phyloP scores from a whole-genome alignment of 2,329 filamentous ascomycete genomes.

The Aspergillus pseudoterreus region DNA sequence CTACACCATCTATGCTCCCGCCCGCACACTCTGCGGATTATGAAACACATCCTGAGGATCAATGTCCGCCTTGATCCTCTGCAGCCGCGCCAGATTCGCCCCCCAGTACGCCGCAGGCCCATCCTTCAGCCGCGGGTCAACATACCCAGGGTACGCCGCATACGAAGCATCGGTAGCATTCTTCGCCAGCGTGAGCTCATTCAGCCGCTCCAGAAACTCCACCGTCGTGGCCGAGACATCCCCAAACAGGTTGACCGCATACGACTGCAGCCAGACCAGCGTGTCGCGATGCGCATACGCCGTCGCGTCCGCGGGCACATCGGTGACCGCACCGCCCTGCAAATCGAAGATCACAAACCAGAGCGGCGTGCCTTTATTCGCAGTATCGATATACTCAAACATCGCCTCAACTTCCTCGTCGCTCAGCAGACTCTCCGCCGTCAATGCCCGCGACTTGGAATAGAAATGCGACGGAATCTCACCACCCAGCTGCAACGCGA shows the following conservation, averaged over 20 bases:
- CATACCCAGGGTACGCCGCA: slow-evolving; percentile 65
- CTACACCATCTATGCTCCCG: neutral
- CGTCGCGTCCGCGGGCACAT: slow-evolving; percentile 53
- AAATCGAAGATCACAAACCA: slow-evolving; percentile 62
- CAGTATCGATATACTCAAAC: slow-evolving; percentile 52
- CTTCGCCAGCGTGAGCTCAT: slow-evolving; percentile 34
- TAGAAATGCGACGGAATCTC: slow-evolving; percentile 53
- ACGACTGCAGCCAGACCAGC: slow-evolving; percentile 60
- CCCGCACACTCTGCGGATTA: slow-evolving; percentile 52
- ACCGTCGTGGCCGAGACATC: slow-evolving; percentile 43
- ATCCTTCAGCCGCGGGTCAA: slow-evolving; percentile 50
- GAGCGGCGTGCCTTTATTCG: slow-evolving; percentile 49
- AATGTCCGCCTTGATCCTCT: slow-evolving; percentile 49
- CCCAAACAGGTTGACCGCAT: slow-evolving; percentile 50
- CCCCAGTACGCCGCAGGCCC: slow-evolving; percentile 56
- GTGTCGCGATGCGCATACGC: slow-evolving; percentile 62
- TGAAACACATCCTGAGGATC: slow-evolving; percentile 56
- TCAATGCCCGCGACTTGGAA: slow-evolving; percentile 55
- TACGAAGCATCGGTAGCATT: slow-evolving; percentile 20
- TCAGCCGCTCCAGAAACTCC: slow-evolving; percentile 51
- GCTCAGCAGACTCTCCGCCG: slow-evolving; percentile 46
- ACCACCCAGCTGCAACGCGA: slow-evolving; percentile 21
- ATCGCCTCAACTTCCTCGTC: slow-evolving; percentile 46
- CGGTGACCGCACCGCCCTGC: slow-evolving; percentile 57
- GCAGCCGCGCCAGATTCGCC: slow-evolving; percentile 46